These are phyloP conservation scores for Parastagonospora avenae DNA, from an alignment of 2,329 filamentous ascomycete genomes.

Conservation along the genomic window DNA sequence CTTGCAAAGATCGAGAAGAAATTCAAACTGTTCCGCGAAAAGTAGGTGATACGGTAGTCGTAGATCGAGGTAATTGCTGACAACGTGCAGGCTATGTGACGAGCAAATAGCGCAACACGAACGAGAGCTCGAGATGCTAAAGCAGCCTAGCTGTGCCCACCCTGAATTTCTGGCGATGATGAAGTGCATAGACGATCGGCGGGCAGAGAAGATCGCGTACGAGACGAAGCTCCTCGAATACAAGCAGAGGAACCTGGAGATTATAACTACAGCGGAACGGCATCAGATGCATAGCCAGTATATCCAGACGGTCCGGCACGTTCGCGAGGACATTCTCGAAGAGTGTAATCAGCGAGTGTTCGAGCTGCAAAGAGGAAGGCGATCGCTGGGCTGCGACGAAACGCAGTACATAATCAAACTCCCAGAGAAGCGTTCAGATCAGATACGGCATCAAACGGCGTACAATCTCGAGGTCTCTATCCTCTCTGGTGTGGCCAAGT, in stretches of 20 bases:
- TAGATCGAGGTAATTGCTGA: constrained; percentile 21
- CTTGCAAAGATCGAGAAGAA: constrained; percentile 83
- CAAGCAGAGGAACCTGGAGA: constrained; percentile 71
- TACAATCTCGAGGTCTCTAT: constrained; percentile 97
- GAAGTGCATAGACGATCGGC: constrained; percentile 80
- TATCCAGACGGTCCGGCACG: constrained; percentile 82
- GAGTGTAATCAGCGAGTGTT: constrained; percentile 89
- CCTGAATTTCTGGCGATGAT: constrained; percentile 91
- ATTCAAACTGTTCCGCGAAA: constrained; percentile 83
- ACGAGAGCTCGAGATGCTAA: constrained; percentile 65
- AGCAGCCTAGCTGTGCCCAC: constrained; percentile 69
- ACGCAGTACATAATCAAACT: constrained; percentile 84
- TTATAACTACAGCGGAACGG: constrained; percentile 77
- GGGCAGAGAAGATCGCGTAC: constrained; percentile 77
- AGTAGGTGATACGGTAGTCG: constrained; percentile 54
- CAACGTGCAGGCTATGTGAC: constrained; percentile 73
- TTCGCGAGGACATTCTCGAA: constrained; percentile 79
- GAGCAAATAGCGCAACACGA: constrained; percentile 85
- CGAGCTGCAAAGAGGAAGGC: constrained; percentile 86
- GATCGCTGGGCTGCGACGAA: constrained; percentile 76
- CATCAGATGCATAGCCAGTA: constrained; percentile 89
- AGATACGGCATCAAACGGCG: constrained; percentile 81
- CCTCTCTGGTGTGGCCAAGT: constrained; percentile 87
- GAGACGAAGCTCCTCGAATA: constrained; percentile 76
- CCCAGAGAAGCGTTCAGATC: constrained; percentile 74